Evolutionary conservation across 2,329 filamentous ascomycete species (phyloP).

Genomic region (Emericellopsis atlantica): DNA sequence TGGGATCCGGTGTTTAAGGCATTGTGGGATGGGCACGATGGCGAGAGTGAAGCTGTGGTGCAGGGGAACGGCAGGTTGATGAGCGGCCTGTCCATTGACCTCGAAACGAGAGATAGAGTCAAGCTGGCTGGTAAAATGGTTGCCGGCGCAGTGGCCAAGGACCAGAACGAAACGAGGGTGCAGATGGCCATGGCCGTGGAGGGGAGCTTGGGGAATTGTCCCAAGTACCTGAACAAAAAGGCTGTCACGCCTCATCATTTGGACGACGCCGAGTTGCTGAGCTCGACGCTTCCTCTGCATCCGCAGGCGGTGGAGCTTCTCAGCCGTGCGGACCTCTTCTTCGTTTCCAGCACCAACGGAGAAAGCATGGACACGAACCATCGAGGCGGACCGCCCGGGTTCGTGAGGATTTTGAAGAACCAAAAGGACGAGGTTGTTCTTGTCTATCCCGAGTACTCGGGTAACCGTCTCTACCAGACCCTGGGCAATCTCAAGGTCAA

Average conservation of each 20-base stretch:
- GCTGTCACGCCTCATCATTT: constrained; percentile 35
- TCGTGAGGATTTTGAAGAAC: constrained; percentile 56
- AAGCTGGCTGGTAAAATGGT: constrained; percentile 63
- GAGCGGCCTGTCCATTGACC: constrained; percentile 42
- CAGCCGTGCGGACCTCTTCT: constrained; percentile 58
- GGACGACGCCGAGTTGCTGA: constrained; percentile 35
- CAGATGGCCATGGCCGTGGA: constrained; percentile 56
- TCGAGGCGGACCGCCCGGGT: constrained; percentile 62
- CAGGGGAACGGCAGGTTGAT: constrained; percentile 26
- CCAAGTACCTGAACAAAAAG: constrained; percentile 76
- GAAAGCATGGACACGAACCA: constrained; percentile 74
- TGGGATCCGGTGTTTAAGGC: constrained; percentile 60
- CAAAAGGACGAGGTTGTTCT: constrained; percentile 33
- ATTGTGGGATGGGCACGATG: constrained; percentile 39
- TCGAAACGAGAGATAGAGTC: constrained; percentile 45
- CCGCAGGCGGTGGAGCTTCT: constrained; percentile 46
- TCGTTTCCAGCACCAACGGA: constrained; percentile 56
- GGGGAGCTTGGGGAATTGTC: constrained; percentile 70
- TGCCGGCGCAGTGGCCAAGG: constrained; percentile 41
- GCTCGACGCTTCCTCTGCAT: constrained; percentile 29
- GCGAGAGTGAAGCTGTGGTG: constrained; percentile 25
- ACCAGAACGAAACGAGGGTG: constrained; percentile 15
- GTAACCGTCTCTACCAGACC: constrained; percentile 74
- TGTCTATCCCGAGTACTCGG: constrained; percentile 71
- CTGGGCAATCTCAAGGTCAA: constrained; percentile 63